Base-by-base conservation (phyloP, 768 basidiomycete species). In the Boletus fagicola region DNA sequence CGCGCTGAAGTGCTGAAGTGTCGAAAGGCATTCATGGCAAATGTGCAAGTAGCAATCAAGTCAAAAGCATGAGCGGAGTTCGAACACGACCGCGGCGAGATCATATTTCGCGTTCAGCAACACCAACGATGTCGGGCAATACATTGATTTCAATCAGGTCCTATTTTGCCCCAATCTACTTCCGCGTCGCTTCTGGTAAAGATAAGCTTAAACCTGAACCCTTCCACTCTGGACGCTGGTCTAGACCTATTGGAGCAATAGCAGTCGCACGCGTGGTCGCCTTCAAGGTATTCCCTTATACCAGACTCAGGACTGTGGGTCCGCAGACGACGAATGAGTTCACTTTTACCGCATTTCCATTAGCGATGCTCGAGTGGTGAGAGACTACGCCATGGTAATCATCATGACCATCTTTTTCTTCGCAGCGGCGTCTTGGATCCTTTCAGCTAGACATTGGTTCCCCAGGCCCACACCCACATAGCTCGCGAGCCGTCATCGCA, bases 1-100 rank as follows among this genome's bases (percentile, higher is more conserved):
- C 72, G 69, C 35, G 77, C 73, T 12, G 83, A 80, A 13, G 81
- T 78, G 69, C 77, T 80, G 73, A 86, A 85, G 11, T 54, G 66
- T 55, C 75, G 74, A 35, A 74, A 48, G 30, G 63, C 57, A 22
- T 54, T 59, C 66, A 68, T 68, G 46, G 24, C 20, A 13, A 36
- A 35, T 5, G 26, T 18, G 10, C n/a, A n/a, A n/a, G 26, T 24
- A 8, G 6, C 8, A n/a, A n/a, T 43, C 26, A 26, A 26, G 44
- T 26, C 44, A 45, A 26, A 20, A 22, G 13, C 20, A 3, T 18
- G 16, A 5, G 22, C 36, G 36, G 49, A 39, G 49, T 51, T 39
- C 9, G 26, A 39, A 50, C 18, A 16, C n/a, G n/a, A 40, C 18
- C 16, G n/a, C n/a, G 11, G 10, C 9, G 18, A 9, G 9, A 39